These are phyloP conservation scores for Cutaneotrichosporon curvatum DNA, from an alignment of 1,284 basidiomycete species.

Conservation along the genomic window DNA sequence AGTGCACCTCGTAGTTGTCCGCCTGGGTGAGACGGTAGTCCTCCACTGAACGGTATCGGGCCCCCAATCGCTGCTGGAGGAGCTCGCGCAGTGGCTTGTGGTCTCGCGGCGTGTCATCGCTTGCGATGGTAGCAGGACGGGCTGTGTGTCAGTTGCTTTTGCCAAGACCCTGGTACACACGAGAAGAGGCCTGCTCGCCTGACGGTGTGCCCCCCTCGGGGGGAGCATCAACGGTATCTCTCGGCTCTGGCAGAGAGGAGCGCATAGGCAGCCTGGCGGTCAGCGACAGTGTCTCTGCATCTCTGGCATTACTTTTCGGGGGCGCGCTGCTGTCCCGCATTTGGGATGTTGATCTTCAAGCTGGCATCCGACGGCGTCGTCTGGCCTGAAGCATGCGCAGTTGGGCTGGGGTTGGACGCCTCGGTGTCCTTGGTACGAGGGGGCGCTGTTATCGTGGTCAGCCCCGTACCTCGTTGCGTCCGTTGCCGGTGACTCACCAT, in stretches of 20 bases:
- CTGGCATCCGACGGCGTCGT: too few relatives aligned
- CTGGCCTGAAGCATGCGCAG: not conserved
- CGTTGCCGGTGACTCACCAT: not conserved
- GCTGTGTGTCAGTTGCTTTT: too few relatives aligned
- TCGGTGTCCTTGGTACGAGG: constrained; percentile 8
- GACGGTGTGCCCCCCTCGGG: too few relatives aligned
- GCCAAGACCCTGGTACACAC: too few relatives aligned
- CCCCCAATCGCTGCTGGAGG: constrained; percentile 33
- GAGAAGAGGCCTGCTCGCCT: not conserved
- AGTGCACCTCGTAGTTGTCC: constrained; percentile 63
- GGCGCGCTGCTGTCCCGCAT: too few relatives aligned
- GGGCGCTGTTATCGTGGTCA: not conserved
- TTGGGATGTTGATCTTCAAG: constrained; percentile 58
- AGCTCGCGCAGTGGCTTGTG: constrained; percentile 38
- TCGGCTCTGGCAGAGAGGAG: not conserved
- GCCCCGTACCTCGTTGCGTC: too few relatives aligned
- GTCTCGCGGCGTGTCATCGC: constrained; percentile 37
- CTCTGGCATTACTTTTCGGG: constrained; percentile 22
- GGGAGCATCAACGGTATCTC: too few relatives aligned
- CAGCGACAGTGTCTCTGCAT: not conserved
- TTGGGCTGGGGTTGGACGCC: not conserved
- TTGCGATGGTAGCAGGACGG: constrained; percentile 10
- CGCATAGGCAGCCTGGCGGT: not conserved
- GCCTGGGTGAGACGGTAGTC: constrained; percentile 58
- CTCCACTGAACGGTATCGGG: constrained; percentile 44